phyloP scores from a whole-genome alignment of 2,329 filamentous ascomycete species.

The Seiridium cupressi region DNA sequence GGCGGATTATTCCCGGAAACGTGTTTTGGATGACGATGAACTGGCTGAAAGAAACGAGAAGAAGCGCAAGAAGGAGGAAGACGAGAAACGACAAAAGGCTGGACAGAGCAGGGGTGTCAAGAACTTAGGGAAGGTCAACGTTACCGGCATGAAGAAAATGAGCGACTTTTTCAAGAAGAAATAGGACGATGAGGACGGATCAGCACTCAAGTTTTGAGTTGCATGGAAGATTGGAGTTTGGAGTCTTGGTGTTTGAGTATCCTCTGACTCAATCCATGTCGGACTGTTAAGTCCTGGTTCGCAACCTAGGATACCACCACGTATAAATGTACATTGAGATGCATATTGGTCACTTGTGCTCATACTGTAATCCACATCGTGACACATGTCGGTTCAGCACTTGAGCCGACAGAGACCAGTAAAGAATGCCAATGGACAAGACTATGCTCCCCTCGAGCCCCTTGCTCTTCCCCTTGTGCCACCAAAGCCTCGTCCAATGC shows the following conservation, averaged over 20 bases:
- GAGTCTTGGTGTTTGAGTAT: slow-evolving; percentile 9
- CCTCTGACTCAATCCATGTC: slow-evolving; percentile 3
- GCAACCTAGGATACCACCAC: neutral
- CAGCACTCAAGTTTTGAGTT: too few relatives aligned
- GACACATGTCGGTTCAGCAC: too few relatives aligned
- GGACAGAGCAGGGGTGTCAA: slow-evolving; percentile 72
- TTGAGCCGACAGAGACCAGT: too few relatives aligned
- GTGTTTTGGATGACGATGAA: slow-evolving; percentile 64
- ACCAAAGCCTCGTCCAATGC: slow-evolving; percentile 44
- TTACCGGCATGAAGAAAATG: slow-evolving; percentile 93
- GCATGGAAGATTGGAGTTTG: too few relatives aligned
- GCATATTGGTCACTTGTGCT: neutral
- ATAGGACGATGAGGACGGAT: neutral
- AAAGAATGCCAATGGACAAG: neutral
- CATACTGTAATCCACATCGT: neutral
- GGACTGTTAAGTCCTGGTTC: neutral
- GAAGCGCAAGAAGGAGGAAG: slow-evolving; percentile 82
- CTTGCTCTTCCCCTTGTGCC: slow-evolving; percentile 54
- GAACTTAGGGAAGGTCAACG: slow-evolving; percentile 86
- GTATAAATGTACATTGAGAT: neutral
- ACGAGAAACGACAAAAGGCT: slow-evolving; percentile 80
- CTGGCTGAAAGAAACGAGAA: slow-evolving; percentile 69
- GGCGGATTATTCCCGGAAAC: slow-evolving; percentile 70
- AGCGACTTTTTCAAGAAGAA: slow-evolving; percentile 88
- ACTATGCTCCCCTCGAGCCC: slow-evolving; percentile 38